Conservation (phyloP, 257 asterid species). For the Catharanthus roseus region DNA sequence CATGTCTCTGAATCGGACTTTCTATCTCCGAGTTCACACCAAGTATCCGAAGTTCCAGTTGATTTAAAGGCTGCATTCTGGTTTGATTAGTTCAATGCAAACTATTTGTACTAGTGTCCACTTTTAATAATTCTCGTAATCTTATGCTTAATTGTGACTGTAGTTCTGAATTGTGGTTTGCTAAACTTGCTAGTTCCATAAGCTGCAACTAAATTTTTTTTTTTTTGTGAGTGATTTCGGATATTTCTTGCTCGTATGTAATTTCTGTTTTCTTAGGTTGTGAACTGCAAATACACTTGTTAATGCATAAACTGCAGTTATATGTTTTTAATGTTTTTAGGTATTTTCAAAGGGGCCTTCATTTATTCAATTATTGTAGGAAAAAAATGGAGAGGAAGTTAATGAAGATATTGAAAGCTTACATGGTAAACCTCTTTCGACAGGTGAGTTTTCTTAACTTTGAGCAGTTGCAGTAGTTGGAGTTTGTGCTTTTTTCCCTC, state of each 20-base stretch:
- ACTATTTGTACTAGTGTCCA: neutral
- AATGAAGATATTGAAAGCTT: constrained; percentile 49
- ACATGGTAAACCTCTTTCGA: constrained; percentile 44
- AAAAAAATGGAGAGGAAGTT: constrained; percentile 39
- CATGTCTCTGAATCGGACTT: constrained; percentile 1
- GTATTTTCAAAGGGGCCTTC: constrained; percentile 11
- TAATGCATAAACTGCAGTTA: neutral
- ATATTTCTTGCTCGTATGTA: neutral
- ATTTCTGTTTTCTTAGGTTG: neutral
- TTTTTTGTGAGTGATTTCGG: neutral
- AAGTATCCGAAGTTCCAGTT: too few species aligned
- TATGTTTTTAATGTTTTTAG: neutral
- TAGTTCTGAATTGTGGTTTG: neutral
- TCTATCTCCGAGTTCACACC: neutral
- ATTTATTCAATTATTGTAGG: constrained; percentile 27
- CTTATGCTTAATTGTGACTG: neutral
- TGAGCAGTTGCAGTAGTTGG: neutral
- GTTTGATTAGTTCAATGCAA: neutral
- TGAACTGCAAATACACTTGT: neutral
- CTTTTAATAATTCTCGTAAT: neutral
- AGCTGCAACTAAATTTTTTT: neutral
- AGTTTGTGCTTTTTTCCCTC: neutral
- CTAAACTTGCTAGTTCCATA: neutral
- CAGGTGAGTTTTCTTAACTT: constrained; percentile 20
- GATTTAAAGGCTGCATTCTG: neutral